phyloP scores from a whole-genome alignment of 495 filamentous ascomycete species.

The Penicillium subrubescens region DNA sequence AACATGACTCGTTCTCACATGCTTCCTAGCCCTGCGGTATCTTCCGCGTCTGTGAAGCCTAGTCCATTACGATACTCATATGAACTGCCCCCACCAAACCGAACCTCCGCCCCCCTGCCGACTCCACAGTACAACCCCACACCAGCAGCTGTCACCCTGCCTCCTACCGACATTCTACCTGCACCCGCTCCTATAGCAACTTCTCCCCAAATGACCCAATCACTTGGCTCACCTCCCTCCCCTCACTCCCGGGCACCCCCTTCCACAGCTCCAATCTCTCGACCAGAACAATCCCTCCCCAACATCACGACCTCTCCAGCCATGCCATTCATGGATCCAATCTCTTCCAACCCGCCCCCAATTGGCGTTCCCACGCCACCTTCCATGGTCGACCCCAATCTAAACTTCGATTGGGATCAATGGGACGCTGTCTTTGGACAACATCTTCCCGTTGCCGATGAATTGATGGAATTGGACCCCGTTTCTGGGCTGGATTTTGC shows the following conservation, averaged over 20 bases:
- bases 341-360: conserved; percentile 22
- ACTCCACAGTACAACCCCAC: conserved; percentile 19
- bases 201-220: conserved; percentile 19
- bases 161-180: neutral
- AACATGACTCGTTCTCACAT: conserved; percentile 43
- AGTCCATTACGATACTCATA: conserved; percentile 34
- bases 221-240: conserved; percentile 11
- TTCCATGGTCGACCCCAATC: conserved; percentile 47
- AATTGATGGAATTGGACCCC: conserved; percentile 49
- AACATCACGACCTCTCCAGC: conserved; percentile 2
- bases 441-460: conserved; percentile 48
- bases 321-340: conserved; percentile 29
- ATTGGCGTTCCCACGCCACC: conserved; percentile 41
- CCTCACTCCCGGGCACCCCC: conserved; percentile 11
- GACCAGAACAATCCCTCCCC: conserved; percentile 6
- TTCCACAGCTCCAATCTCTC: conserved; percentile 8
- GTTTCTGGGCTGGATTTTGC: conserved; percentile 42
- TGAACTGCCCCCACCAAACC: conserved; percentile 22
- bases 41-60: conserved; percentile 20
- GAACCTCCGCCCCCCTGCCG: conserved; percentile 10
- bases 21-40: conserved; percentile 23
- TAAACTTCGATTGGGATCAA: conserved; percentile 54
- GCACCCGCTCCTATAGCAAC: conserved; percentile 1
- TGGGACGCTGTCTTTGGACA: conserved; percentile 55
- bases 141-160: conserved; percentile 13